These are phyloP conservation scores for Tardiomyces blankii DNA, from an alignment of 1,139 yeast species.

Conservation along the genomic window DNA sequence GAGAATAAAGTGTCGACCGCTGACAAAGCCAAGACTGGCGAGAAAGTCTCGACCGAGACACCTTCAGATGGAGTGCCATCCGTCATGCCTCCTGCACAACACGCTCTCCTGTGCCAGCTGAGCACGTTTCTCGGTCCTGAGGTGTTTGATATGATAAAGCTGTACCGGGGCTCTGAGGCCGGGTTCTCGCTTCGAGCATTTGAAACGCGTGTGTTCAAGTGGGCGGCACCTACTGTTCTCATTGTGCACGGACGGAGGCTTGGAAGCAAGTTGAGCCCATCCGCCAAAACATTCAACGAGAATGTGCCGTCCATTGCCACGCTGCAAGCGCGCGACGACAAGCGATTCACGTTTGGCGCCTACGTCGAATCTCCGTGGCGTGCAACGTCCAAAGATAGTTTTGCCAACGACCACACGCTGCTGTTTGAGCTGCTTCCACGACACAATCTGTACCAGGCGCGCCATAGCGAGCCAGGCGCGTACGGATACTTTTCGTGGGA, in stretches of 20 bases:
- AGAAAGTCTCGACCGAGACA: no score
- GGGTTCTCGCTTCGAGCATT: slow-evolving; percentile 86
- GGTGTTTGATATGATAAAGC: slow-evolving; percentile 21
- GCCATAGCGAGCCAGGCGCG: slow-evolving; percentile 11
- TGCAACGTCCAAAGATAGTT: slow-evolving; percentile 55
- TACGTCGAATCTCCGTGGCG: slow-evolving; percentile 66
- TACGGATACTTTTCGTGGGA: slow-evolving; percentile 27
- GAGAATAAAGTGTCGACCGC: no score
- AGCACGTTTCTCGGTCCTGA: not conserved
- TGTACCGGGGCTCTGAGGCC: slow-evolving; percentile 61
- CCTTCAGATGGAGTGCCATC: no score
- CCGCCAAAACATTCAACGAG: slow-evolving; percentile 9
- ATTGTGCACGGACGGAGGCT: slow-evolving; percentile 49
- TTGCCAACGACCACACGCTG: slow-evolving; percentile 48
- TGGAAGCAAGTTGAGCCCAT: slow-evolving; percentile 21
- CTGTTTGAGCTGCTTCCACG: slow-evolving; percentile 59
- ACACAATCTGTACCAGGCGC: slow-evolving; percentile 42
- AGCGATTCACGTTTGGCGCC: slow-evolving; percentile 32
- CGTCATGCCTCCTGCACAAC: not conserved
- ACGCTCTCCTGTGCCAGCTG: not conserved
- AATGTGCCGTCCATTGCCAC: slow-evolving; percentile 7
- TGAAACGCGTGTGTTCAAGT: slow-evolving; percentile 74
- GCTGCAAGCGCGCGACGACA: slow-evolving; percentile 1
- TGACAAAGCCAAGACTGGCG: no score
- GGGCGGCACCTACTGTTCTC: slow-evolving; percentile 80